Evolutionary conservation across 2,329 filamentous ascomycete genomes (phyloP).

Genomic region (Oidium heveae): DNA sequence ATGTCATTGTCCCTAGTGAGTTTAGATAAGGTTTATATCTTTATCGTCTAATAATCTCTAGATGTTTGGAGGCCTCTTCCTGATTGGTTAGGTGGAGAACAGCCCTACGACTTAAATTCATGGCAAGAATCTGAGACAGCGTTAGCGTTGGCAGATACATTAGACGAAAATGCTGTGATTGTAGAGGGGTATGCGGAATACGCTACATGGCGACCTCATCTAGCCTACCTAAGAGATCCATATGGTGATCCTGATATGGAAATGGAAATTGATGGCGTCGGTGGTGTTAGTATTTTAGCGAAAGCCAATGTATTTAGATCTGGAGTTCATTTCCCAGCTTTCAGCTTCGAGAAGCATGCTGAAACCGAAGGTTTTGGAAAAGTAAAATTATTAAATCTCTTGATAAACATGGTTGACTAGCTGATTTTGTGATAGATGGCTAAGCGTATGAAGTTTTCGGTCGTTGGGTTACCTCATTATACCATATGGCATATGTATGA

Average conservation of each 20-base stretch:
- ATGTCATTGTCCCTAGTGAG: constrained; percentile 94
- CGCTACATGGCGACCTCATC: constrained; percentile 88
- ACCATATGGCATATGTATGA: constrained; percentile 99
- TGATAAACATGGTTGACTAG: background rate
- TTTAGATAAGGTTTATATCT: constrained; percentile 8
- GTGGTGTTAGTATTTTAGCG: constrained; percentile 87
- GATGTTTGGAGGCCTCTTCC: constrained; percentile 97
- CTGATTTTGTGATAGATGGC: constrained; percentile 44
- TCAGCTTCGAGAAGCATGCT: constrained; percentile 95
- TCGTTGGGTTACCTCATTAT: constrained; percentile 88
- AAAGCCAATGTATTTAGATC: constrained; percentile 89
- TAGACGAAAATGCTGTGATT: constrained; percentile 95
- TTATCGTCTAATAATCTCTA: constrained; percentile 14
- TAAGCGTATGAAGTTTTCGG: constrained; percentile 82
- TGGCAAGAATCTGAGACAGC: constrained; percentile 99
- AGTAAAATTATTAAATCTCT: constrained; percentile 23
- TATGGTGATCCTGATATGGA: constrained; percentile 98
- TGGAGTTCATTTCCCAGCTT: constrained; percentile 91
- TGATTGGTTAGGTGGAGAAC: constrained; percentile 94
- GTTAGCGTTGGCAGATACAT: constrained; percentile 69
- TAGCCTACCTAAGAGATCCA: constrained; percentile 87
- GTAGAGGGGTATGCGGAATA: constrained; percentile 98
- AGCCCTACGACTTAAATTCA: constrained; percentile 94
- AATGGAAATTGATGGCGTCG: constrained; percentile 97
- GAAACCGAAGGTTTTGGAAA: constrained; percentile 98